Percentiles rank a stretch among this genome's conserved stretches.
Conservation (phyloP, 2,329 filamentous ascomycete species). For the Cordyceps pruinosa region DNA sequence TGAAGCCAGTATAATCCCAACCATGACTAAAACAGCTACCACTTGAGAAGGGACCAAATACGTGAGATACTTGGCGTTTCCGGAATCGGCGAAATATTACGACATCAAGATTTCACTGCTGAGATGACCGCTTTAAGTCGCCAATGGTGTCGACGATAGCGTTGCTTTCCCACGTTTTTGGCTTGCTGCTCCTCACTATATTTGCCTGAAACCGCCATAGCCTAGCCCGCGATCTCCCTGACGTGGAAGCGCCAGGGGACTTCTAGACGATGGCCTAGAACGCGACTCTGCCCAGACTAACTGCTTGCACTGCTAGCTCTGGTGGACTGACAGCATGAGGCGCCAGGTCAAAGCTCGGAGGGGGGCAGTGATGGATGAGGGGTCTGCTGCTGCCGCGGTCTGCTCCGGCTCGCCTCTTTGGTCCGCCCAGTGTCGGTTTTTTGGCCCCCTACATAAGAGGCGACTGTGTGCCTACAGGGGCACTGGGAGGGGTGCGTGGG, state of each 20-base stretch:
- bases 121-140: background rate
- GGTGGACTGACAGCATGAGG: no score
- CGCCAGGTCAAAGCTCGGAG: background rate
- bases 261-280: constrained; percentile 11
- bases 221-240: background rate
- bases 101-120: background rate
- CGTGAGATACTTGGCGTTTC: background rate
- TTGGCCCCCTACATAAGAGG: constrained; percentile 6
- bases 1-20: background rate
- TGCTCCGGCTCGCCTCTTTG: no score
- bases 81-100: background rate
- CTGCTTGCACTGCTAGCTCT: background rate
- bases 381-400: no score
- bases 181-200: background rate
- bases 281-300: background rate
- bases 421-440: no score
- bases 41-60: background rate
- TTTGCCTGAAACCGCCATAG: no score
- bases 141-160: background rate
- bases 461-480: background rate
- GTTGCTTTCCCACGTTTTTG: background rate
- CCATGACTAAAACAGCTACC: background rate
- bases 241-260: background rate
- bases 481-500: background rate
- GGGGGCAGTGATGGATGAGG: background rate